Base-by-base conservation (phyloP, 106 monocot species). In the Narthecium ossifragum region DNA sequence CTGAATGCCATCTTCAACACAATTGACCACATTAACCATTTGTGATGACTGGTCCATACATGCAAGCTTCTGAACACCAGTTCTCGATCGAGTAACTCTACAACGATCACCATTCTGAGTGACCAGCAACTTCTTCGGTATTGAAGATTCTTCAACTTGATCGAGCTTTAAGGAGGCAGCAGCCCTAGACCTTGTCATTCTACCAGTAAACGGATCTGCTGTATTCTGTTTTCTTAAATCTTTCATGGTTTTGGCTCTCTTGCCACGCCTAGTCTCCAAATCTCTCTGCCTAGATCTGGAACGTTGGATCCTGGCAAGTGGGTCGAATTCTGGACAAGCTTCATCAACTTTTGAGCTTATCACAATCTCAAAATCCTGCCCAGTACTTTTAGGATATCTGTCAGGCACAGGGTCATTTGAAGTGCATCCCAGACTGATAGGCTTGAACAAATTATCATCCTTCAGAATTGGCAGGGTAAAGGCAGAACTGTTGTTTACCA, bases 251-350 rank as follows among this genome's bases (percentile, higher is more conserved):
- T 77, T 73, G 41, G 41, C 34, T 31, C 51, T 52, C 51, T 60
- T 63, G 53, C 48, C n/a, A 21, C n/a, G 54, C 37, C 31, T 43
- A 54, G 46, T 53, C 53, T 60, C 59, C 57, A 69, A 21, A 12
- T 63, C 70, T 9, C 58, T 74, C 69, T 57, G 54, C 43, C 57
- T 65, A 3, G 31, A 29, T 60, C 48, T 39, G 17, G 66, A 73
- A 56, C 43, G 33, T 22, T 61, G 65, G 26, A 73, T 28, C 18
- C 26, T 40, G 34, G 63, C 46, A 55, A 26, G 33, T 51, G 51
- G 46, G 31, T 49, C 65, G 45, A 59, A 23, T 50, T 68, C 63
- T 27, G 34, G 8, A 54, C 18, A 26, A 18, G 28, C 47, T 12
- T 58, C 47, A 28, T 51, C 20, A 63, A 25, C 40, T 63, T 57